phyloP scores from a whole-genome alignment of 306 rosid genomes.

The Herpetospermum pedunculosum region DNA sequence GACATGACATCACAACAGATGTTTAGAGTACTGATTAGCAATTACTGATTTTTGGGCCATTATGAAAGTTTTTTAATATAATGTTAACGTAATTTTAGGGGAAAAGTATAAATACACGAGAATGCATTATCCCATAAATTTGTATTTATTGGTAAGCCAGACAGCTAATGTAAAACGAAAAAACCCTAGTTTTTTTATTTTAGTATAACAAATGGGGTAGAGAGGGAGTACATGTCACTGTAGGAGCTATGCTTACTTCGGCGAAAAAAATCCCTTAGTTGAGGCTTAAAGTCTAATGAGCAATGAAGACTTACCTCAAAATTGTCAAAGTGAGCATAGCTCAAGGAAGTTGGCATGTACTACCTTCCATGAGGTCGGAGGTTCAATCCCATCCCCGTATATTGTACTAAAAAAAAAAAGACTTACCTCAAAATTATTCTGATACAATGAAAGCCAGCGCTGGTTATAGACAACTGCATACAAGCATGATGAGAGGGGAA shows the following conservation, averaged over 20 bases:
- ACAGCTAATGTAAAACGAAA: background rate
- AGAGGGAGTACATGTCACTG: no score
- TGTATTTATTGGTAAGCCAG: background rate
- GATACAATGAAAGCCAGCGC: background rate
- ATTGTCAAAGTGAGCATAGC: no score
- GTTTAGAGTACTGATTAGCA: background rate
- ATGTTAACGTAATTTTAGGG: background rate
- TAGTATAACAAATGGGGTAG: no score
- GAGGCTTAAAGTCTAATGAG: background rate
- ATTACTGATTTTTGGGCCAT: background rate
- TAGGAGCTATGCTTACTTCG: no score
- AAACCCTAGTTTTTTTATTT: no score
- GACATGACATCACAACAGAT: background rate
- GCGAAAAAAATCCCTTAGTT: background rate
- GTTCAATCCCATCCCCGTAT: no score
- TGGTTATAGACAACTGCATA: background rate
- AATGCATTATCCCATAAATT: background rate
- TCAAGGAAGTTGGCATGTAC: no score
- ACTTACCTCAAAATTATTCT: background rate
- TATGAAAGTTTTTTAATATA: background rate
- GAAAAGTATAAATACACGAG: background rate
- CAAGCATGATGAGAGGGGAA: background rate
- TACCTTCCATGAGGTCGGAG: no score
- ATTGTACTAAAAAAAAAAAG: no score
- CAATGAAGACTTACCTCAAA: background rate